Evolutionary conservation across 192 early-diverging fungal genomes (phyloP), one percentile per base, ranked within the genome.

Genomic region (Helicostylum pulchrum): DNA sequence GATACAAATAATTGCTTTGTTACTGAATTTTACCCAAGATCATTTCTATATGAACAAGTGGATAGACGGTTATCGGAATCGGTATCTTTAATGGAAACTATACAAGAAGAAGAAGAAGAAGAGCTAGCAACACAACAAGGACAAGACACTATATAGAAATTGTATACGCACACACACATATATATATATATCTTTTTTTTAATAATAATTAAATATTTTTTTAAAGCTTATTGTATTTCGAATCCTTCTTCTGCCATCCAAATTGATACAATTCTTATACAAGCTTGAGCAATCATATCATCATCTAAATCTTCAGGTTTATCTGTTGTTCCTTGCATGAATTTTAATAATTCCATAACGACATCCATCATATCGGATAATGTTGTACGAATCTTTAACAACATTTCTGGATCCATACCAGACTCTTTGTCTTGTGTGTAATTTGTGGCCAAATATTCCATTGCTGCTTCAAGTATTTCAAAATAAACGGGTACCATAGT

Each of bases 401-500:
- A 42, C 36, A 74, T 44, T 19, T 74, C 76, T 30, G 76, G 65
- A 57, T 78, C 76, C 51, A 64, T 66, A 7, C 23, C 50, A 21
- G 36, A 53, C 26, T 64, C 60, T 26, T 60, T 47, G 11, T 69
- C 59, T 34, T 73, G 63, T 19, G 55, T 57, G 46, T 70, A 66
- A n/a, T 64, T 45, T 1, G 61, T 55, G 8, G 68, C 56, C 26
- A 79, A 45, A 51, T 73, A 75, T 36, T 73, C 67, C 20, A 79
- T 79, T 6, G 71, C 58, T 15, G 48, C 64, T 49, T 79, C 78
- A 9, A 79, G 30, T 21, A 79, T 76, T 39, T 70, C 65, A 53
- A 73, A 79, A 66, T 67, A 73, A 15, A 70, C 56, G 7, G 78
- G 68, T 31, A 79, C 30, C 74, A 76, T 71, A n/a, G 34, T 7